phyloP scores from a whole-genome alignment of 2,329 filamentous ascomycete genomes.

The Trichoderma polysporum region DNA sequence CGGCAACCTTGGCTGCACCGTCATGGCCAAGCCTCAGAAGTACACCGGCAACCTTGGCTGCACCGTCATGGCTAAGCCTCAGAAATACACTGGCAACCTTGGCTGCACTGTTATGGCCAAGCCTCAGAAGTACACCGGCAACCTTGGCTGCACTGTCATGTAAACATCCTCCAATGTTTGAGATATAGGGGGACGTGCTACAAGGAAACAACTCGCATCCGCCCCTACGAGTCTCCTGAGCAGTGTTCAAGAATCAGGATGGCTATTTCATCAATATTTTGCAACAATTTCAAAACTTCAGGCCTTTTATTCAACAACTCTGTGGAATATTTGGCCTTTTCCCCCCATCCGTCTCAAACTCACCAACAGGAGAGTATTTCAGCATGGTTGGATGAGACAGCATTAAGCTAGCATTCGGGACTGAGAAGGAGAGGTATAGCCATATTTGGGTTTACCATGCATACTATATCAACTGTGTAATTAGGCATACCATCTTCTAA shows the following conservation, averaged over 20 bases:
- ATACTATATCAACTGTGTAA: background rate
- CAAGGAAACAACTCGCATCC: background rate
- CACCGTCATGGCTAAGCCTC: constrained; percentile 5
- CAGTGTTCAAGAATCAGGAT: background rate
- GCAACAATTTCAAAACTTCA: background rate
- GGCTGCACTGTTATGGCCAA: background rate
- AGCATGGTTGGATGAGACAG: background rate
- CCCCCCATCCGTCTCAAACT: background rate
- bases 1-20: background rate
- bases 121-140: background rate
- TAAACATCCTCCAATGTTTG: constrained; percentile 26
- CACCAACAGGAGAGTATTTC: background rate
- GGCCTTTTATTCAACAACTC: background rate
- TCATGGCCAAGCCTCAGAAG: background rate
- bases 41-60: background rate
- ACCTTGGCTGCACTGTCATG: constrained; percentile 37
- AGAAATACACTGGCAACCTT: background rate
- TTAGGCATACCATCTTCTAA: background rate
- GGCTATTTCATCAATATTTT: background rate
- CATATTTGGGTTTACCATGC: background rate
- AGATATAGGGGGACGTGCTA: background rate
- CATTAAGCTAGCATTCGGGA: background rate
- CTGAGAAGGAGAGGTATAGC: background rate
- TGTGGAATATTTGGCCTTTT: background rate
- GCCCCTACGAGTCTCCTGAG: background rate